Percentiles rank a stretch among this genome's conserved stretches.
phyloP scores from a whole-genome alignment of 2,329 filamentous ascomycete species.

The Eutypella sp. region DNA sequence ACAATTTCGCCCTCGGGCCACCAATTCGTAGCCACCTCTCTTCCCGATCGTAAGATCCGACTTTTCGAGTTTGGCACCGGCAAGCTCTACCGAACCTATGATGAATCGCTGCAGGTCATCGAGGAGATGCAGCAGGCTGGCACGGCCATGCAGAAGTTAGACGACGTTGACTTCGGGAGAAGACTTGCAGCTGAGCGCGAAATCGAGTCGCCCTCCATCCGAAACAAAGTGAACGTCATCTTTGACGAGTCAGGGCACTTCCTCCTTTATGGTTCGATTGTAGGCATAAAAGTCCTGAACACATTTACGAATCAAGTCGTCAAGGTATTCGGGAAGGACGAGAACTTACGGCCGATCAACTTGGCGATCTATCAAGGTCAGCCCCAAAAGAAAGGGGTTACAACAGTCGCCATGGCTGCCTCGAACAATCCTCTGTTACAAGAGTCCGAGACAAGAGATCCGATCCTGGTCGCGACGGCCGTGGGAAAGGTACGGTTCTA shows the following conservation, averaged over 20 bases:
- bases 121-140: constrained; percentile 97
- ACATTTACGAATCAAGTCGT: constrained; percentile 90
- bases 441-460: constrained; percentile 85
- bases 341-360: constrained; percentile 78
- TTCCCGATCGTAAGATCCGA: constrained; percentile 88
- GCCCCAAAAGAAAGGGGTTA: constrained; percentile 86
- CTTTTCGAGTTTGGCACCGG: constrained; percentile 88
- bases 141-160: constrained; percentile 72
- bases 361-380: constrained; percentile 89
- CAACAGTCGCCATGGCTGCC: constrained; percentile 95
- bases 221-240: constrained; percentile 73
- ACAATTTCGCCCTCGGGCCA: constrained; percentile 81
- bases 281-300: constrained; percentile 93
- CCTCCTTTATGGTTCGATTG: constrained; percentile 85
- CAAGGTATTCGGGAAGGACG: constrained; percentile 84
- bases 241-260: constrained; percentile 98
- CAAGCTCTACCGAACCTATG: constrained; percentile 87
- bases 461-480: constrained; percentile 79
- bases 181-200: constrained; percentile 82
- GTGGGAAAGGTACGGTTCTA: constrained; percentile 90
- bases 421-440: constrained; percentile 88
- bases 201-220: constrained; percentile 64
- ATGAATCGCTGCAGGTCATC: constrained; percentile 84
- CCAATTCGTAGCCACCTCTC: constrained; percentile 82
- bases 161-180: constrained; percentile 87